Evolutionary conservation across 495 filamentous ascomycete species (phyloP).

Genomic region (Wilcoxina mikolae): DNA sequence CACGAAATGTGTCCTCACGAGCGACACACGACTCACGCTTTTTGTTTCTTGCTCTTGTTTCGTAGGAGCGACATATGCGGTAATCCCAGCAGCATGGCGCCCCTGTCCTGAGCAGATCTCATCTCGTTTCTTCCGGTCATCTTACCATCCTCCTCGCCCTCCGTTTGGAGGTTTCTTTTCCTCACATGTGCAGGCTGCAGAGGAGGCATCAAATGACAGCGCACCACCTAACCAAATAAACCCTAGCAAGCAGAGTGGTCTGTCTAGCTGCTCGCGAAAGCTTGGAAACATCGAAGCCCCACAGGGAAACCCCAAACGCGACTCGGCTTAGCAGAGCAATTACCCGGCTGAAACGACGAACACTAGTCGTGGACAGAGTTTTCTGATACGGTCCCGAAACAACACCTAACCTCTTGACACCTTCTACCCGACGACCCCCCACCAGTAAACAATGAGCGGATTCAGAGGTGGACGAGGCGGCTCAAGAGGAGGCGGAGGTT

Average conservation of each 20-base stretch:
- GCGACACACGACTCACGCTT: background rate
- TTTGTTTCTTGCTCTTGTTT: background rate
- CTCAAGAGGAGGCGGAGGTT: background rate
- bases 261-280: no score
- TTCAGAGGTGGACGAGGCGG: conserved; percentile 6
- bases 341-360: background rate
- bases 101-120: background rate
- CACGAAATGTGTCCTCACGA: background rate
- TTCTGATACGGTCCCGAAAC: no score
- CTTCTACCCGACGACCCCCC: no score
- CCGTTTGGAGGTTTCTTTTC: background rate
- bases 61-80: background rate
- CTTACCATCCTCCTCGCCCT: background rate
- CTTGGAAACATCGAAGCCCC: no score
- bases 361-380: no score
- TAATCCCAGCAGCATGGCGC: background rate
- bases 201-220: background rate
- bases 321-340: background rate
- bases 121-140: background rate
- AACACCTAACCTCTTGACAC: no score
- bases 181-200: background rate
- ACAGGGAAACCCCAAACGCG: no score
- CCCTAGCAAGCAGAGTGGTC: no score
- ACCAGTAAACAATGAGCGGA: conserved; percentile 22
- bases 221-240: background rate